A percentile compares a stretch with the other conserved stretches of the same genome.
phyloP scores from a whole-genome alignment of 1,284 basidiomycete genomes.

The Vanrija humicola region DNA sequence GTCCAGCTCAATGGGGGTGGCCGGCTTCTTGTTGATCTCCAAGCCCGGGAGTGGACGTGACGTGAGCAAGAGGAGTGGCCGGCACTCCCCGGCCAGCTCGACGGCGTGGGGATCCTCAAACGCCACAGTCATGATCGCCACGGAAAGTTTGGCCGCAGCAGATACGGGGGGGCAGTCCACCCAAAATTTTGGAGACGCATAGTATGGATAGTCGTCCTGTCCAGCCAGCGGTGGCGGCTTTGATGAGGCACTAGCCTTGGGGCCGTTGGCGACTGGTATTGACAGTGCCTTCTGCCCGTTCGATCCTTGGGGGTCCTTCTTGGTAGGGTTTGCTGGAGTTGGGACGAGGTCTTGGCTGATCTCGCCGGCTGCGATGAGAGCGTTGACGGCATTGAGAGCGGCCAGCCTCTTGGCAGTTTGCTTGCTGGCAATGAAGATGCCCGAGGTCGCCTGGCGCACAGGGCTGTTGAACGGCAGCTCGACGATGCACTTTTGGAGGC shows the following conservation, averaged over 20 bases:
- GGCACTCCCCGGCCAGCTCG: not conserved
- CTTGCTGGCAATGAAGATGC: constrained; percentile 5
- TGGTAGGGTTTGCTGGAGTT: constrained; percentile 11
- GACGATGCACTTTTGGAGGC: not conserved
- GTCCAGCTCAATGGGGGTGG: not conserved
- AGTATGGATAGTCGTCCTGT: not conserved
- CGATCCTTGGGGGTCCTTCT: not conserved
- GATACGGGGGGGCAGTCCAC: not conserved
- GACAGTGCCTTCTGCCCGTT: not conserved
- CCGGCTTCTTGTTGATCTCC: not conserved
- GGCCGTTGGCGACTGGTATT: not conserved
- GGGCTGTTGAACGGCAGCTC: constrained; percentile 14
- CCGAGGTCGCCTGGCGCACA: not conserved
- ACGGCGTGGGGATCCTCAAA: not conserved
- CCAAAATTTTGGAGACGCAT: not conserved
- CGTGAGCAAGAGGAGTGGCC: constrained; percentile 4
- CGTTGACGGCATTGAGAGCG: constrained; percentile 11
- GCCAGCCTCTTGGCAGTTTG: constrained; percentile 23
- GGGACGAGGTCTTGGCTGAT: constrained; percentile 18
- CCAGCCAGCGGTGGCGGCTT: not conserved
- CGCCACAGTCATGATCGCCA: not conserved
- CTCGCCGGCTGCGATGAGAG: constrained; percentile 19
- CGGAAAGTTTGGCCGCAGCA: not conserved
- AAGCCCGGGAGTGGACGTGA: not conserved
- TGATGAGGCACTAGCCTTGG: not conserved